Evolutionary conservation across 768 basidiomycete genomes (phyloP), one percentile per base, ranked within the genome.

Genomic region (Infundibulicybe gibba): DNA sequence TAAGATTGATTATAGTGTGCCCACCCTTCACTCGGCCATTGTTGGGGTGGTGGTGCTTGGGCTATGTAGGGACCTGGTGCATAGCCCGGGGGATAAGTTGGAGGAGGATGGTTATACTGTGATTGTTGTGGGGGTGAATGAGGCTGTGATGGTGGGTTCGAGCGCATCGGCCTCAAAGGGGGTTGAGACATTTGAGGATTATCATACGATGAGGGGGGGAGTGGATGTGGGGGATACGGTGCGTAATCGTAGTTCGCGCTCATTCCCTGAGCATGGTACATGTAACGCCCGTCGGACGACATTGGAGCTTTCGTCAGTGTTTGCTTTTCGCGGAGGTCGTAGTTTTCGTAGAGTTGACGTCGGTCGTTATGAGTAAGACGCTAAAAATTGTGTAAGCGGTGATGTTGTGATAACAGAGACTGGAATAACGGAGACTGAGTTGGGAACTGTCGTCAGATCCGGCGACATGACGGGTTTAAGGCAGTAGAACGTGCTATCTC

Each of bases 251-350:
- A 84, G 48, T 68, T 63, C 30, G 64, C 54, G 46, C 68, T 68
- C 32, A 65, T 60, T 31, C 68, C 68, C 15, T 69, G 72, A 44
- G 74, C 67, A 49, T 72, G 65, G 44, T 85, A 84, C 61, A 80
- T 67, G 56, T 81, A 80, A 49, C 76, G 70, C 44, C 72, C 68
- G 62, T 79, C 77, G 37, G 78, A 65, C 32, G 78, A 69, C 76
- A 75, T 76, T 25, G 17, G 8, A 8, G 25, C 8, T 25, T 25
- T 25, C 25, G 25, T 25, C 8, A 25, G 25, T 25, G 25, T 25
- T 25, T 25, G 25, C 25, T 25, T 25, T 25, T 25, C 25, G 25
- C 25, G 25, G 8, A 25, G 25, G 25, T 25, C 25, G 25, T 25
- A 25, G 25, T 8, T 25, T 25, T 25, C 25, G 25, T 25, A 8